phyloP scores from a whole-genome alignment of 139 green algal species.

The Tetraselmis chui region DNA sequence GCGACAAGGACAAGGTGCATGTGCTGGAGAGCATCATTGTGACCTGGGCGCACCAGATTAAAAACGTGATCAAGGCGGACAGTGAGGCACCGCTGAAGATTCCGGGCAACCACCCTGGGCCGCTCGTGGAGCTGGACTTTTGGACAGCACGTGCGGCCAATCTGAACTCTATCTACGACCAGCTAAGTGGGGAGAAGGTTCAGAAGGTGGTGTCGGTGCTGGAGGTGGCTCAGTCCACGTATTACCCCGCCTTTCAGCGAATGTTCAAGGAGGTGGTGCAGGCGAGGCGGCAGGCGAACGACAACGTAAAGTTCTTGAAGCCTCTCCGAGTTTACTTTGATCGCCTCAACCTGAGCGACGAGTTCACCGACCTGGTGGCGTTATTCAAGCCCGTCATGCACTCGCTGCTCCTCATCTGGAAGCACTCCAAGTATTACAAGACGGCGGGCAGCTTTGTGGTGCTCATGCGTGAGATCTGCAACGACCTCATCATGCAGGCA shows the following conservation, averaged over 20 bases:
- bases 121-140: conserved; percentile 79
- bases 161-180: conserved; percentile 75
- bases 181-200: conserved; percentile 54
- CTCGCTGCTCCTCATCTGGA: conserved; percentile 87
- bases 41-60: conserved; percentile 88
- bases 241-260: conserved; percentile 66
- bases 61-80: conserved; percentile 78
- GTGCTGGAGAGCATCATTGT: conserved; percentile 77
- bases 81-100: conserved; percentile 53
- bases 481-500: conserved; percentile 82
- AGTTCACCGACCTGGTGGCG: conserved; percentile 62
- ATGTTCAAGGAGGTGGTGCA: conserved; percentile 51
- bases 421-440: conserved; percentile 76
- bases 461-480: conserved; percentile 79
- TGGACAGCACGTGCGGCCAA: conserved; percentile 73
- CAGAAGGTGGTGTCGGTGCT: conserved; percentile 69
- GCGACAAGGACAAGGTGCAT: conserved; percentile 78
- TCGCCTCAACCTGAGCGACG: conserved; percentile 60
- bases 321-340: conserved; percentile 70
- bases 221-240: conserved; percentile 66
- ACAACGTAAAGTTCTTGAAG: conserved; percentile 73
- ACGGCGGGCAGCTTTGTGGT: conserved; percentile 66
- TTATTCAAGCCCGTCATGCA: conserved; percentile 85
- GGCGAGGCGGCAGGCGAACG: conserved; percentile 58
- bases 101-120: conserved; percentile 48